Evolutionary conservation across 805 yeast species (phyloP), one percentile per base, ranked within the genome.

Genomic region (Clavispora vitiphila): DNA sequence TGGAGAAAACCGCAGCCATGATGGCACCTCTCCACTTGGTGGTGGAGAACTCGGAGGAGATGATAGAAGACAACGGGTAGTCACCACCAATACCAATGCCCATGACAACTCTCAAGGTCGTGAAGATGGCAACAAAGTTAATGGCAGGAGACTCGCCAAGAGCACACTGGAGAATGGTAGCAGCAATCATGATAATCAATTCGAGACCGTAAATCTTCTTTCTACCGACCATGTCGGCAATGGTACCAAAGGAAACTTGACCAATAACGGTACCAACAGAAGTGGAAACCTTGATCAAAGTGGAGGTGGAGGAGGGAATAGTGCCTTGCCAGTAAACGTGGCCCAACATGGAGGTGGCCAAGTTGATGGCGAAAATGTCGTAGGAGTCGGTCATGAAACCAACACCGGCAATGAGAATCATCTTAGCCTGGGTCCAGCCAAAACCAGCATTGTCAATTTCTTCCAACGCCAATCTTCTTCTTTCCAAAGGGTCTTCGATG

Each of bases 41-140:
- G 45, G 96, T 86, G 21, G 96, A 77, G 58, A 88, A 88, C 72
- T 88, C 96, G 44, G 96, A 83, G 8, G 96, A 83, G 51, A 88
- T 88, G 63, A 88, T 83, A n/a, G 96, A 86, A 14, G 96, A 86
- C 57, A 89, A 75, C 53, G 96, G 96, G 65, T 88, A 88, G 71
- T 88, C 96, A 76, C 96, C 96, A 72, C 96, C 96, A 55, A 88
- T 89, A 80, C 96, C 96, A 56, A 89, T 83, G 75, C 96, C 96
- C 87, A 82, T 83, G 49, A 88, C 59, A 51, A 88, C 81, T 79
- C 96, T 84, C 70, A 80, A 82, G 58, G 83, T 81, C 9, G 82
- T 68, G 48, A 89, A 72, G 39, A 86, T 73, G 34, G 93, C 95
- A 42, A 79, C 77, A 57, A 87, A 83, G 58, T 72, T 75, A 46